A percentile compares a stretch with the other conserved stretches of the same genome.
Evolutionary conservation across 2,329 filamentous ascomycete species (phyloP).

Genomic region (Allantophomopsis cytisporea): DNA sequence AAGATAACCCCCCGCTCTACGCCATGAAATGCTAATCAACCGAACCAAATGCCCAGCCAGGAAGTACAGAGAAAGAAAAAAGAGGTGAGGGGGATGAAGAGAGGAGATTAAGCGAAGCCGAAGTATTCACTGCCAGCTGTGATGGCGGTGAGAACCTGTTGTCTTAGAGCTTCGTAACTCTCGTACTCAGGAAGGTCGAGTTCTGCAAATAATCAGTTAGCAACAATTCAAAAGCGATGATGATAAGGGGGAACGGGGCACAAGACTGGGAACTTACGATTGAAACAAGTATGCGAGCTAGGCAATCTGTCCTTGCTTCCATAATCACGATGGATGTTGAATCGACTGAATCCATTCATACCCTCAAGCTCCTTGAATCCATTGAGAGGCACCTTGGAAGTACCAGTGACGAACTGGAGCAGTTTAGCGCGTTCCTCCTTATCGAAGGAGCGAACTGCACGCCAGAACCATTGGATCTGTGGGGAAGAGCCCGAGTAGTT

Average conservation of each 20-base stretch:
- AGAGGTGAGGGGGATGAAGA: constrained; percentile 2
- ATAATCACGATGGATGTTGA: constrained; percentile 98
- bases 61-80: constrained; percentile 10
- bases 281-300: constrained; percentile 97
- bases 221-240: no score
- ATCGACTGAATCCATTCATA: constrained; percentile 95
- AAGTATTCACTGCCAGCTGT: constrained; percentile 97
- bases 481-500: constrained; percentile 91
- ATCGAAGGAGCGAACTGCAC: constrained; percentile 90
- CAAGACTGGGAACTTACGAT: constrained; percentile 55
- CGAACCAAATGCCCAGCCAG: constrained; percentile 8
- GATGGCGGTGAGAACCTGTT: constrained; percentile 86
- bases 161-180: constrained; percentile 79
- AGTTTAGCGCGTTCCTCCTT: constrained; percentile 97
- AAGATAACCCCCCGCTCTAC: neutral
- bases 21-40: constrained; percentile 17
- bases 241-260: no score
- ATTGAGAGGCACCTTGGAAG: constrained; percentile 94
- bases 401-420: constrained; percentile 95
- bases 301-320: constrained; percentile 91
- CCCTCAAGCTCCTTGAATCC: constrained; percentile 98
- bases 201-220: constrained; percentile 37
- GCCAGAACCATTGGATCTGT: constrained; percentile 99
- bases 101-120: constrained; percentile 67
- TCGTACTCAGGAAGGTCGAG: constrained; percentile 98